Evolutionary conservation across 2,329 filamentous ascomycete genomes (phyloP).

Genomic region (Chrysoporthe deuterocubensis): DNA sequence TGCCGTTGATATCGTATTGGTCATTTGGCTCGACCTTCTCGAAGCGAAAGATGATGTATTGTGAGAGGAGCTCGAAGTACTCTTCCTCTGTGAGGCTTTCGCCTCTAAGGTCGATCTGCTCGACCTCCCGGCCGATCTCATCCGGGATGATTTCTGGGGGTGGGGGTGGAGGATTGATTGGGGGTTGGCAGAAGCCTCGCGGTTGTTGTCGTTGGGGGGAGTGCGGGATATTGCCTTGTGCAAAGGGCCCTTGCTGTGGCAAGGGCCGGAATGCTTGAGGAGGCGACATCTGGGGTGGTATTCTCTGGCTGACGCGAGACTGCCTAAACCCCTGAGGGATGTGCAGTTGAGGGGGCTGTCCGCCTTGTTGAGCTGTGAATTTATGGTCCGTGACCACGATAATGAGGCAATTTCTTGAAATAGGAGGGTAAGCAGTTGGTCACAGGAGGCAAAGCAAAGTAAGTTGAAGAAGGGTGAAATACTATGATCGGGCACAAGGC

Average conservation of each 20-base stretch:
- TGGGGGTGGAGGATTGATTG: constrained; percentile 11
- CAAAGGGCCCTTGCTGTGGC: background rate
- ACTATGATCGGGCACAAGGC: constrained; percentile 9
- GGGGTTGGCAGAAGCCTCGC: background rate
- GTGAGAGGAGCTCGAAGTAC: constrained; percentile 45
- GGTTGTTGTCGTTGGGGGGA: background rate
- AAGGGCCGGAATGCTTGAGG: background rate
- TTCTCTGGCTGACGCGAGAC: background rate
- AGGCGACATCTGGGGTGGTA: background rate
- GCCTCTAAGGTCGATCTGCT: constrained; percentile 43
- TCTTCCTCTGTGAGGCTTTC: constrained; percentile 44
- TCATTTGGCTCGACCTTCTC: constrained; percentile 42
- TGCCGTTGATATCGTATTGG: constrained; percentile 44
- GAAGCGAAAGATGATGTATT: constrained; percentile 47
- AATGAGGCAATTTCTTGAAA: background rate
- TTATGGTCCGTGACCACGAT: background rate
- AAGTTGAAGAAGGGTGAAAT: background rate
- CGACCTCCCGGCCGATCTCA: constrained; percentile 27
- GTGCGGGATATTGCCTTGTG: background rate
- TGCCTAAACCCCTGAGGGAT: background rate
- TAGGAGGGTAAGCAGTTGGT: background rate
- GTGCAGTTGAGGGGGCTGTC: background rate
- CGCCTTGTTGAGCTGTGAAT: background rate
- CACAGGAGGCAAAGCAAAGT: background rate
- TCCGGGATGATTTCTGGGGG: constrained; percentile 20